These are phyloP conservation scores for Alternaria ventricosa DNA, from an alignment of 2,329 filamentous ascomycete genomes.

Conservation along the genomic window DNA sequence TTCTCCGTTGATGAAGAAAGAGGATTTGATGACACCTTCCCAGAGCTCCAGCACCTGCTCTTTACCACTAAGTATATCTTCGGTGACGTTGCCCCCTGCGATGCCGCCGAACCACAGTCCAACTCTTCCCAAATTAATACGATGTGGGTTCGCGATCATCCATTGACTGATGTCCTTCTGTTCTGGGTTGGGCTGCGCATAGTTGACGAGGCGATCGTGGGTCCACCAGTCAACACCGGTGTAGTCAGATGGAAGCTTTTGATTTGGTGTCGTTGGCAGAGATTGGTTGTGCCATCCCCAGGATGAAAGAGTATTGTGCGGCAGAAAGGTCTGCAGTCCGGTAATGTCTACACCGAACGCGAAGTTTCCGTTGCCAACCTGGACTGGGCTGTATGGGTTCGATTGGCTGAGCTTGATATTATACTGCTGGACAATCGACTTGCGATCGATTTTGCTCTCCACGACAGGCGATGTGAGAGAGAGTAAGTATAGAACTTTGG, in stretches of 20 bases:
- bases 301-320: constrained; percentile 52
- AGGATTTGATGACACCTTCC: constrained; percentile 54
- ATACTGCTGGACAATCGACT: constrained; percentile 45
- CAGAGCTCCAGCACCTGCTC: constrained; percentile 58
- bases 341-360: constrained; percentile 57
- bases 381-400: constrained; percentile 59
- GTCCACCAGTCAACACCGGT: constrained; percentile 55
- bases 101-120: constrained; percentile 58
- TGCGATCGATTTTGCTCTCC: constrained; percentile 36
- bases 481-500: constrained; percentile 5
- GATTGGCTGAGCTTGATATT: constrained; percentile 58
- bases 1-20: constrained; percentile 52
- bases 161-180: constrained; percentile 57
- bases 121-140: constrained; percentile 58
- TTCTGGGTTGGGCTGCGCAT: constrained; percentile 52
- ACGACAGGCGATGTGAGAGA: background rate
- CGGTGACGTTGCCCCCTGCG: constrained; percentile 48
- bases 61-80: constrained; percentile 50
- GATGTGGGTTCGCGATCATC: constrained; percentile 62
- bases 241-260: constrained; percentile 48
- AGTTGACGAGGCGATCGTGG: constrained; percentile 53
- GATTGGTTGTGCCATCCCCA: constrained; percentile 58
- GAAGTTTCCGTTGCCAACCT: constrained; percentile 58
- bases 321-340: constrained; percentile 54
- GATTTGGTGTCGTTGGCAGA: constrained; percentile 48